A percentile compares a stretch with the other conserved stretches of the same genome.
Evolutionary conservation across 2,329 filamentous ascomycete species (phyloP).

Genomic region (Huntiella abstrusa): DNA sequence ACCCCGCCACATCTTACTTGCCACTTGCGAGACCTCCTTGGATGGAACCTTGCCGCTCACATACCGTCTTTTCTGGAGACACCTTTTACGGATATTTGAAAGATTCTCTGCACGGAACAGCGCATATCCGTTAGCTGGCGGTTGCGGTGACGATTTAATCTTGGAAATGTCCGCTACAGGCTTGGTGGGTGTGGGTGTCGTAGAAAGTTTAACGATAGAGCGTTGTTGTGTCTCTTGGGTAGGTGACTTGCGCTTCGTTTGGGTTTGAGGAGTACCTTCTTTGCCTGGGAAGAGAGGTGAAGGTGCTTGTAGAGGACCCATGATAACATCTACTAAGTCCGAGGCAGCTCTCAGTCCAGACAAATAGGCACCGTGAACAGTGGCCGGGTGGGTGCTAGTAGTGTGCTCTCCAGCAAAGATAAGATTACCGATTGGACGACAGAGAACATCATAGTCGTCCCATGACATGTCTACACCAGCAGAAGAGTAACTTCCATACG

Average conservation of each 20-base stretch:
- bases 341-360: slow-evolving; percentile 80
- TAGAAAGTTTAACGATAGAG: neutral
- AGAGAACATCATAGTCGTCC: slow-evolving; percentile 87
- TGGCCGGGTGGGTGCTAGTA: slow-evolving; percentile 86
- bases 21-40: slow-evolving; percentile 26
- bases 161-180: slow-evolving; percentile 36
- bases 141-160: slow-evolving; percentile 42
- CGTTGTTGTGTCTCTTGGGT: neutral
- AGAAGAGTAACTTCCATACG: slow-evolving; percentile 89
- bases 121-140: slow-evolving; percentile 69
- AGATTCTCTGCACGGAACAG: slow-evolving; percentile 69
- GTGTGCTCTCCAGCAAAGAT: slow-evolving; percentile 96
- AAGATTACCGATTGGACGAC: slow-evolving; percentile 62
- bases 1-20: slow-evolving; percentile 78
- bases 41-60: slow-evolving; percentile 6
- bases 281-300: slow-evolving; percentile 48
- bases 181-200: slow-evolving; percentile 21
- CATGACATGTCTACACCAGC: slow-evolving; percentile 65
- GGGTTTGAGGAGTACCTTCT: slow-evolving; percentile 13
- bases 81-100: slow-evolving; percentile 39
- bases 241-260: neutral
- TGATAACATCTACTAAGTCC: slow-evolving; percentile 61
- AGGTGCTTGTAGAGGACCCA: slow-evolving; percentile 65
- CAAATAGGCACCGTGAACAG: slow-evolving; percentile 88
- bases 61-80: slow-evolving; percentile 27